phyloP scores from a whole-genome alignment of 768 basidiomycete genomes.

The Mycena kentingensis region DNA sequence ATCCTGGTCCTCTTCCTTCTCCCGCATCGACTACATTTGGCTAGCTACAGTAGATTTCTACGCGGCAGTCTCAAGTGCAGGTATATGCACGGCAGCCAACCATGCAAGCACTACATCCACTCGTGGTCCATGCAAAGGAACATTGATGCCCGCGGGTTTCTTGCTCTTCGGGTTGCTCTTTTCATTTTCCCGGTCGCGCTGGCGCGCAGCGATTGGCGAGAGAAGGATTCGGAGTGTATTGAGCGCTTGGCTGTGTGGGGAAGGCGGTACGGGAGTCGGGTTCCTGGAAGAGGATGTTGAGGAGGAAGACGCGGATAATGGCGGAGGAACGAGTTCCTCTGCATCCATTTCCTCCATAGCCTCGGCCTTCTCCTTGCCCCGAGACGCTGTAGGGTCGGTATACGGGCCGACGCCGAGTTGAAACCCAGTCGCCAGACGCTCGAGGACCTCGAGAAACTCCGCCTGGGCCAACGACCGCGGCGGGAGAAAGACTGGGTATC shows the following conservation, averaged over 20 bases:
- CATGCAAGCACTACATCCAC: conserved; percentile 86
- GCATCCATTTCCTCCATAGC: conserved; percentile 43
- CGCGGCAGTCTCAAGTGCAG: conserved; percentile 57
- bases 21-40: background rate
- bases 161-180: conserved; percentile 53
- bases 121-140: conserved; percentile 82
- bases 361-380: conserved; percentile 32
- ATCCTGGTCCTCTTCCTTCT: too few relatives aligned
- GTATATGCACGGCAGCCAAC: conserved; percentile 79
- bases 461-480: conserved; percentile 89
- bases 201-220: conserved; percentile 66
- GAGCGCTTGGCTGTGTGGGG: conserved; percentile 49
- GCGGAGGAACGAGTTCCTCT: conserved; percentile 20
- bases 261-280: conserved; percentile 31
- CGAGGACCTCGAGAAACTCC: conserved; percentile 83
- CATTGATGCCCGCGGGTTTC: conserved; percentile 70
- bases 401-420: conserved; percentile 62
- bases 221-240: conserved; percentile 74
- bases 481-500: conserved; percentile 85
- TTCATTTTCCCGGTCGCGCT: conserved; percentile 55
- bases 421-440: conserved; percentile 81
- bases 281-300: conserved; percentile 28
- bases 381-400: conserved; percentile 39
- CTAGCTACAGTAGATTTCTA: background rate
- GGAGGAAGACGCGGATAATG: conserved; percentile 17